phyloP scores from a whole-genome alignment of 164 flowering plant species.

The Malania oleifera region DNA sequence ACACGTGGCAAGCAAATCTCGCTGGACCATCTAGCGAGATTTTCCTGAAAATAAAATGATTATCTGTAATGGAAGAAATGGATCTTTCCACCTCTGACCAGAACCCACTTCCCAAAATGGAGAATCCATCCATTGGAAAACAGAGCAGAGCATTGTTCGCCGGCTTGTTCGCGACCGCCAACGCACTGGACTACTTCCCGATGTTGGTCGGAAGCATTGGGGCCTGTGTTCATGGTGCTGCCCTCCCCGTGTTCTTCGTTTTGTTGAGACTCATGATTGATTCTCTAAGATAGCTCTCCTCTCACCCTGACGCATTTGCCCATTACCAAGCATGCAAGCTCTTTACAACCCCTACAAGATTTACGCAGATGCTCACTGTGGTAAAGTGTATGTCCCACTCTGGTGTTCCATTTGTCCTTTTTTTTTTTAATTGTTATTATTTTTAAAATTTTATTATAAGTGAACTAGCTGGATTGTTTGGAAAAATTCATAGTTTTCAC shows the following conservation, averaged over 20 bases:
- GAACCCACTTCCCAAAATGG: constrained; percentile 9
- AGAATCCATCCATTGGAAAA: constrained; percentile 6
- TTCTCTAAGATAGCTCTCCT: constrained; percentile 47
- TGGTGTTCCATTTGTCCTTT: not conserved
- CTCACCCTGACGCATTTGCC: constrained; percentile 26
- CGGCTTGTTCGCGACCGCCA: constrained; percentile 56
- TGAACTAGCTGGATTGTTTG: not conserved
- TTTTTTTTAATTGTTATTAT: not conserved
- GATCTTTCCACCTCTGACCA: constrained; percentile 23
- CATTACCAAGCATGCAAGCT: constrained; percentile 47
- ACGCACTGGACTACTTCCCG: constrained; percentile 42
- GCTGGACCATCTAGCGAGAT: too few relatives aligned
- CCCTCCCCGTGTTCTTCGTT: constrained; percentile 62
- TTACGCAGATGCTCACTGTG: constrained; percentile 54
- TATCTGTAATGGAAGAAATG: constrained; percentile 30
- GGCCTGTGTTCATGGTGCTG: constrained; percentile 63
- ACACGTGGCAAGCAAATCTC: too few relatives aligned
- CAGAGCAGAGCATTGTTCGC: constrained; percentile 27
- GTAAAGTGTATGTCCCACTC: constrained; percentile 59
- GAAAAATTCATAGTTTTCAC: too few relatives aligned
- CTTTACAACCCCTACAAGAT: constrained; percentile 72
- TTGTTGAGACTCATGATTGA: constrained; percentile 63
- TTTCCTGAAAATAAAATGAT: too few relatives aligned
- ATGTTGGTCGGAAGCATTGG: constrained; percentile 67
- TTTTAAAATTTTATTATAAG: not conserved